Evolutionary conservation across 1,284 basidiomycete genomes (phyloP).

Genomic region (Fomitopsis pinicola): DNA sequence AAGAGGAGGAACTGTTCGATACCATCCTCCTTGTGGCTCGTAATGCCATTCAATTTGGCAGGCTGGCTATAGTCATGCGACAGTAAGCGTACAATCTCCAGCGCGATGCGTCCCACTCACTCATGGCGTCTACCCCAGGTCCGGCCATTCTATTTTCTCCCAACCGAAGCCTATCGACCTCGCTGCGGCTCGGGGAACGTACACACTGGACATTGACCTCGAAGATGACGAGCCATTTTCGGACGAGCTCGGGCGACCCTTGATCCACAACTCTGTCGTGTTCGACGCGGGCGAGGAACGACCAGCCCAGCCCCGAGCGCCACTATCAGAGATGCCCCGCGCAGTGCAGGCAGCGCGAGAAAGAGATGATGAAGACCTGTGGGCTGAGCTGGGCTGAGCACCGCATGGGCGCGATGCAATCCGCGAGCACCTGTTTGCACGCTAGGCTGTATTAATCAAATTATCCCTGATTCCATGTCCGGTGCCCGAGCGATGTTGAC

Average conservation of each 20-base stretch:
- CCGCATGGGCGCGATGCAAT: neutral
- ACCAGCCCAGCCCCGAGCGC: conserved; percentile 26
- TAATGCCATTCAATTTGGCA: conserved; percentile 88
- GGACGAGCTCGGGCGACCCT: conserved; percentile 51
- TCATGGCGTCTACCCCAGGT: conserved; percentile 45
- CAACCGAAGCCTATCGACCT: conserved; percentile 92
- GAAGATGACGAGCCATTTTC: conserved; percentile 56
- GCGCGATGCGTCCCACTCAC: neutral
- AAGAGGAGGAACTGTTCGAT: conserved; percentile 89
- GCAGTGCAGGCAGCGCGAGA: conserved; percentile 49
- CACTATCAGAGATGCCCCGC: conserved; percentile 51
- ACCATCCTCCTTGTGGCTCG: conserved; percentile 85
- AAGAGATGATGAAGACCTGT: conserved; percentile 63
- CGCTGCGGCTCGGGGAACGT: conserved; percentile 64
- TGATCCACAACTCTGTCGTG: conserved; percentile 48
- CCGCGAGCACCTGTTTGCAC: neutral
- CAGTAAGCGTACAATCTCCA: conserved; percentile 52
- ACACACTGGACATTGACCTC: conserved; percentile 68
- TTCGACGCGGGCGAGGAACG: conserved; percentile 45
- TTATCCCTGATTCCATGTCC: neutral
- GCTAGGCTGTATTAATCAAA: neutral
- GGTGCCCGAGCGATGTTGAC: neutral
- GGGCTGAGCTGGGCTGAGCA: conserved; percentile 62
- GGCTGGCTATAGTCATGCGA: conserved; percentile 85
- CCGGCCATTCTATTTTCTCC: conserved; percentile 91